phyloP scores from a whole-genome alignment of 2,329 filamentous ascomycete species.

The Dryadomyces quercivorus region DNA sequence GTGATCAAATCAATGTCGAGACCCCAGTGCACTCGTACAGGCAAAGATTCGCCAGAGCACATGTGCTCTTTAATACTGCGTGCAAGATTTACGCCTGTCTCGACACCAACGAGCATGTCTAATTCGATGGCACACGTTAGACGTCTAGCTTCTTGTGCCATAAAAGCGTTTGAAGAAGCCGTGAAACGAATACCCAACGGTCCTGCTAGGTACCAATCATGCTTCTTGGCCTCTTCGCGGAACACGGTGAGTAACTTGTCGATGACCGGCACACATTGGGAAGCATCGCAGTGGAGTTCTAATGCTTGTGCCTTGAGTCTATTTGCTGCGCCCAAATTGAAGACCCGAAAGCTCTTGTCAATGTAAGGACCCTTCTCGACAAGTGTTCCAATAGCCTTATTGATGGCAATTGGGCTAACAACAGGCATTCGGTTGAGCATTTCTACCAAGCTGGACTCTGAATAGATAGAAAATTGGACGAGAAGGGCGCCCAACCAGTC shows the following conservation, averaged over 20 bases:
- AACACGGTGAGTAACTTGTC: conserved; percentile 13
- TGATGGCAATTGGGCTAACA: conserved; percentile 13
- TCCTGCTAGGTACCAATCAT: conserved; percentile 14
- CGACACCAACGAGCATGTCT: conserved; percentile 13
- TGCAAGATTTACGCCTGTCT: conserved; percentile 9
- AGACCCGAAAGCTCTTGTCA: conserved; percentile 15
- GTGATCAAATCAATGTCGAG: conserved; percentile 14
- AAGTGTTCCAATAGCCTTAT: conserved; percentile 12
- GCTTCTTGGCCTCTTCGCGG: conserved; percentile 8
- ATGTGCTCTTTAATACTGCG: conserved; percentile 12
- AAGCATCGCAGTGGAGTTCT: conserved; percentile 14
- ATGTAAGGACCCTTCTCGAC: conserved; percentile 14
- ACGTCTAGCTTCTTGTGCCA: conserved; percentile 14
- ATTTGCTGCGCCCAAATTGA: conserved; percentile 16
- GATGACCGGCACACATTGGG: conserved; percentile 11
- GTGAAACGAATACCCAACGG: conserved; percentile 16
- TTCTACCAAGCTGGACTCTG: conserved; percentile 8
- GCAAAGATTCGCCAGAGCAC: conserved; percentile 6
- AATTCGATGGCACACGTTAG: conserved; percentile 16
- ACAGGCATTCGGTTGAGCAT: conserved; percentile 12
- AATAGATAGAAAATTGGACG: conserved; percentile 13
- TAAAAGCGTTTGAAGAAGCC: conserved; percentile 11
- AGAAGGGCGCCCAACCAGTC: conserved; percentile 12
- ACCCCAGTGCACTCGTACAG: conserved; percentile 16
- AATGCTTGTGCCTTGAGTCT: conserved; percentile 13